phyloP scores from a whole-genome alignment of 306 rosid genomes.

The Oemleria cerasiformis region DNA sequence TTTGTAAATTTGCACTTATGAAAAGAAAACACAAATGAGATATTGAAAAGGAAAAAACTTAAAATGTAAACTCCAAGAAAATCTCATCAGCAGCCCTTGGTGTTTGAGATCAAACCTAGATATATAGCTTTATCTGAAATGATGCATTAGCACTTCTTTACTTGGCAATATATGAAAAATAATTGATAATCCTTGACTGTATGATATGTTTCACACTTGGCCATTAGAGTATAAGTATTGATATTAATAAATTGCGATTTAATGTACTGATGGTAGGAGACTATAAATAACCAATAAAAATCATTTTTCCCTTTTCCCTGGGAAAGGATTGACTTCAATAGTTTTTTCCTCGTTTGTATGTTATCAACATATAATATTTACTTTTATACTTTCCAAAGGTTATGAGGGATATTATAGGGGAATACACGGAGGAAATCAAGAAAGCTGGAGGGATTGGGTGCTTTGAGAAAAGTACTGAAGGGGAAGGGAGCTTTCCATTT shows the following conservation, averaged over 20 bases:
- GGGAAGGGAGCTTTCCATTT: conserved; percentile 30
- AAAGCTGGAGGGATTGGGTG: conserved; percentile 66
- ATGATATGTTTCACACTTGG: not conserved
- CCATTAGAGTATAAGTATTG: not conserved
- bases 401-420: conserved; percentile 74
- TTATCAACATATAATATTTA: conserved; percentile 3
- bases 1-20: not conserved
- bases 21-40: not conserved
- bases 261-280: not conserved
- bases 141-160: not conserved
- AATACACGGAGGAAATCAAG: conserved; percentile 78
- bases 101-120: not conserved
- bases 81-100: not conserved
- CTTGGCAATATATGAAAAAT: not conserved
- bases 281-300: not conserved
- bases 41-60: not conserved
- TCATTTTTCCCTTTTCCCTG: not conserved
- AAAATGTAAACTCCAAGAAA: not conserved
- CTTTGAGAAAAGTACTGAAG: conserved; percentile 48
- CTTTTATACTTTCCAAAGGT: conserved; percentile 47
- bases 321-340: not conserved
- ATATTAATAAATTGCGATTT: not conserved
- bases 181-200: not conserved
- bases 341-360: not conserved
- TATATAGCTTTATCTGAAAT: not conserved